Evolutionary conservation across 148 eudicot genomes (phyloP).

Genomic region (Beta vulgaris): DNA sequence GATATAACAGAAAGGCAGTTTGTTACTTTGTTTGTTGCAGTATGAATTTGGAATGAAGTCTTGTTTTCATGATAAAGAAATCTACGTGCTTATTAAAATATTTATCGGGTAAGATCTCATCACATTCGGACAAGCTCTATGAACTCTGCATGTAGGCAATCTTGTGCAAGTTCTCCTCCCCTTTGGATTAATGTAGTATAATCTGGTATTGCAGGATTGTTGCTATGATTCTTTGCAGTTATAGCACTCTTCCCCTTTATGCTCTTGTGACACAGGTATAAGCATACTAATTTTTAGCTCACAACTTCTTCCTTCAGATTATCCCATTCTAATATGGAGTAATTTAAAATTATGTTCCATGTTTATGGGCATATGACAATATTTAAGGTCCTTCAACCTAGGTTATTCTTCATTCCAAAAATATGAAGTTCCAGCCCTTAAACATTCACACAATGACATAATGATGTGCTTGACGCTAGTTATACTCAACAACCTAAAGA

Average conservation of each 20-base stretch:
- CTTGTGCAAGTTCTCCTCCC: background rate
- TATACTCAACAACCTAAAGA: background rate
- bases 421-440: background rate
- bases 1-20: background rate
- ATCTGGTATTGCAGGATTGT: conserved; percentile 41
- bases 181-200: background rate
- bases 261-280: conserved; percentile 82
- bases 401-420: background rate
- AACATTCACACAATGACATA: background rate
- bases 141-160: background rate
- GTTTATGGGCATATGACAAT: too few species aligned
- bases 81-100: conserved; percentile 39
- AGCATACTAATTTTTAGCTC: background rate
- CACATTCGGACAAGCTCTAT: background rate
- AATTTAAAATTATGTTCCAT: too few species aligned
- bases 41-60: conserved; percentile 56
- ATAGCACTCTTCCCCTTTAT: conserved; percentile 76
- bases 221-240: conserved; percentile 70
- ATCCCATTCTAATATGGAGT: too few species aligned
- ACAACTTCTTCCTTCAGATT: background rate
- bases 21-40: conserved; percentile 43
- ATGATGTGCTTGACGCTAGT: background rate
- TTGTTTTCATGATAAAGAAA: conserved; percentile 59
- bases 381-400: background rate
- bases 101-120: conserved; percentile 50